Base-by-base conservation (phyloP, 352 stramenopile species). In the Lagenidium giganteum region DNA sequence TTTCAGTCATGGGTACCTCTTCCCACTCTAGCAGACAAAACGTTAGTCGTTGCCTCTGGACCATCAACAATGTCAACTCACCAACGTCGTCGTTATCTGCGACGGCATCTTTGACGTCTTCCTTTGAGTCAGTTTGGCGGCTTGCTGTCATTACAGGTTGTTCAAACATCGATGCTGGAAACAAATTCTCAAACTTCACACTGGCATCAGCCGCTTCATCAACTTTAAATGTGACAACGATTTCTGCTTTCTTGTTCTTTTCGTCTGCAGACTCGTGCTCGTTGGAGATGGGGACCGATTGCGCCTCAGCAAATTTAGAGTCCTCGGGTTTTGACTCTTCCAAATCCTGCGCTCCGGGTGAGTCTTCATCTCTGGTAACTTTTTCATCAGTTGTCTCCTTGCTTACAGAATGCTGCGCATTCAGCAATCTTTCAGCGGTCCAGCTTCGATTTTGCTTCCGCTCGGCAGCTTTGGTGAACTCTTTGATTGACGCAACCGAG, bases 221-320 rank as follows among this genome's bases (percentile, higher is more conserved):
- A 21, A 47, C 23, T 14, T 82, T 77, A 46, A 85, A 57, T 6
- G 63, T 54, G 30, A 86, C 66, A 11, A 47, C 68, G 5, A 86
- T 51, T 7, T 17, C 32, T 8, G 0, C 16, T 13, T 47, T 34
- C 57, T 30, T 34, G 3, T 38, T 25, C 17, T 42, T 37, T 24
- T 39, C 31, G 21, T 24, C 37, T 8, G 23, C 17, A 9, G 11
- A 18, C n/a, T n/a, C n/a, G n/a, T n/a, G n/a, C n/a, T n/a, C n/a
- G n/a, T n/a, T n/a, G n/a, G n/a, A n/a, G n/a, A n/a, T n/a, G n/a
- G n/a, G n/a, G n/a, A n/a, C n/a, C n/a, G n/a, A n/a, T n/a, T n/a
- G n/a, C n/a, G n/a, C n/a, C n/a, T n/a, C n/a, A n/a, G n/a, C n/a
- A n/a, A n/a, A n/a, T n/a, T n/a, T n/a, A n/a, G n/a, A n/a, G n/a